phyloP scores from a whole-genome alignment of 352 stramenopile species.

The Pythium oligandrum region DNA sequence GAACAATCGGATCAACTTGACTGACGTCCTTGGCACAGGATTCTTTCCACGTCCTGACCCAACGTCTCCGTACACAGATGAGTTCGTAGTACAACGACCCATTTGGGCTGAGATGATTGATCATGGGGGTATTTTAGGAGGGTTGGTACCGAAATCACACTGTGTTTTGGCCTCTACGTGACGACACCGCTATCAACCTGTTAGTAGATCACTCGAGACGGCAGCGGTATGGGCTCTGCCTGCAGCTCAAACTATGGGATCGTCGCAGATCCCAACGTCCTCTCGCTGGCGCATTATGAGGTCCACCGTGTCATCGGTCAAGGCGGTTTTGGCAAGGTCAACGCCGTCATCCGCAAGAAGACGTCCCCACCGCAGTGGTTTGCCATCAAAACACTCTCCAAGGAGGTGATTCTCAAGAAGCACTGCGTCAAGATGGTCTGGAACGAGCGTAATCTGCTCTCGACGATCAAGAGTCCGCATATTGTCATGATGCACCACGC shows the following conservation, averaged over 20 bases:
- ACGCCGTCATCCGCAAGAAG: slow-evolving; percentile 62
- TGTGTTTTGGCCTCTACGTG: too few species aligned
- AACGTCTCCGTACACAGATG: too few species aligned
- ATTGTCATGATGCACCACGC: slow-evolving; percentile 66
- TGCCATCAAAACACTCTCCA: slow-evolving; percentile 69
- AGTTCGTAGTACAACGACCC: too few species aligned
- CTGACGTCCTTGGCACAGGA: too few species aligned
- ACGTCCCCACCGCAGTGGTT: slow-evolving; percentile 48
- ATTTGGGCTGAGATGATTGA: too few species aligned
- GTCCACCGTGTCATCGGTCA: slow-evolving; percentile 63
- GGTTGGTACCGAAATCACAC: too few species aligned
- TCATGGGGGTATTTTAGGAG: background rate
- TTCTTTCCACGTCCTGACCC: too few species aligned
- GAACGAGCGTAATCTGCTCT: slow-evolving; percentile 70
- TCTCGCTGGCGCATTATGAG: slow-evolving; percentile 57
- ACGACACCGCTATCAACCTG: too few species aligned
- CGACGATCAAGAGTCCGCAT: slow-evolving; percentile 35
- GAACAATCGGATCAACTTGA: too few species aligned
- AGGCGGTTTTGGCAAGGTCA: slow-evolving; percentile 73
- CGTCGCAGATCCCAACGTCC: slow-evolving; percentile 30
- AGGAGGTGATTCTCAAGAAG: slow-evolving; percentile 50
- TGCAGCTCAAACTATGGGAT: slow-evolving; percentile 22
- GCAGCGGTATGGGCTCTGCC: slow-evolving; percentile 32
- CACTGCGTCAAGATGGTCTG: slow-evolving; percentile 69
- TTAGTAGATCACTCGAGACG: background rate